Evolutionary conservation across 1,284 basidiomycete genomes (phyloP).

Genomic region (Ustilago xerochloae): DNA sequence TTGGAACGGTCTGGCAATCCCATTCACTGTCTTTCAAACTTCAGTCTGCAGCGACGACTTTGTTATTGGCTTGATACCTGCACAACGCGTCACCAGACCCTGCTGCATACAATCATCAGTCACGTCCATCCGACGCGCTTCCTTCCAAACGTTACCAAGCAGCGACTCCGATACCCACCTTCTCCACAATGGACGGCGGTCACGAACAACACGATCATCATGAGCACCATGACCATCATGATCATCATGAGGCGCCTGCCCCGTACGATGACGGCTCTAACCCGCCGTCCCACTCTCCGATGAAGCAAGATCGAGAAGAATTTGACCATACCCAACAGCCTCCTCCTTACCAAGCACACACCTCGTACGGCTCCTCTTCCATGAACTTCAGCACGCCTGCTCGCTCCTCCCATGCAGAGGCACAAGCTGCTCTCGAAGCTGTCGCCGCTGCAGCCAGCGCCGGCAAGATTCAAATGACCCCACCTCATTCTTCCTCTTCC

Average conservation of each 20-base stretch:
- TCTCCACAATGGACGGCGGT: constrained; percentile 14
- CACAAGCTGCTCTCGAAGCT: constrained; percentile 47
- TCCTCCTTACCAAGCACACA: constrained; percentile 24
- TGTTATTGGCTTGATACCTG: neutral
- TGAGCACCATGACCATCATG: too few species aligned
- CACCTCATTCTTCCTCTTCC: constrained; percentile 27
- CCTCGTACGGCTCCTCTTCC: constrained; percentile 26
- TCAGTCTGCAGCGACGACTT: neutral
- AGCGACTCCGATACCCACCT: too few species aligned
- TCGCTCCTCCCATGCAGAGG: constrained; percentile 46
- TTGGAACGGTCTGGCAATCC: neutral
- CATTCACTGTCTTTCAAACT: too few species aligned
- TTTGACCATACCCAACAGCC: constrained; percentile 21
- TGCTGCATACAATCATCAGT: neutral
- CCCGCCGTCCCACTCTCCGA: constrained; percentile 4
- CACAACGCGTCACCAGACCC: neutral
- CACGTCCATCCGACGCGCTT: neutral
- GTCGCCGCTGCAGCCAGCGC: constrained; percentile 42
- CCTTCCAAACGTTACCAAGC: too few species aligned
- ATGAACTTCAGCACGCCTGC: constrained; percentile 36
- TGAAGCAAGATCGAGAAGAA: constrained; percentile 29
- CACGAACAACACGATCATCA: constrained; percentile 16
- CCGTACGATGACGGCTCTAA: constrained; percentile 25
- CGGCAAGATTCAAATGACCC: constrained; percentile 47
- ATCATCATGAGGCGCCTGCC: constrained; percentile 25